phyloP scores from a whole-genome alignment of 2,329 filamentous ascomycete genomes.

The Penicillium sp. region DNA sequence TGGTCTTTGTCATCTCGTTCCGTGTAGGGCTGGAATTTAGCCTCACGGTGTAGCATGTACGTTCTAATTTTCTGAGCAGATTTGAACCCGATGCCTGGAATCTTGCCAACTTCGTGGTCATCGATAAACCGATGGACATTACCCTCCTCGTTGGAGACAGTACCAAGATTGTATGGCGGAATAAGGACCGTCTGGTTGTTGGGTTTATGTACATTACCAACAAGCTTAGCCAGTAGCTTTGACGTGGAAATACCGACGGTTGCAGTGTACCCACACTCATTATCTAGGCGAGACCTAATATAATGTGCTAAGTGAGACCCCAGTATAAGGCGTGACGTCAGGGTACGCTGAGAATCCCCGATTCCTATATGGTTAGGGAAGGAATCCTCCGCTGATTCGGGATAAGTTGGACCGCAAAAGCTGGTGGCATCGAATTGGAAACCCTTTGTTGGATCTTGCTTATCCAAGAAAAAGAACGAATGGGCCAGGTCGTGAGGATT shows the following conservation, averaged over 20 bases:
- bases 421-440: constrained; percentile 72
- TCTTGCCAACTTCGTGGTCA: constrained; percentile 67
- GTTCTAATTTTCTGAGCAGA: constrained; percentile 65
- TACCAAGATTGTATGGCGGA: constrained; percentile 51
- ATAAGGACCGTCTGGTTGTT: constrained; percentile 80
- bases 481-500: constrained; percentile 60
- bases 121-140: constrained; percentile 70
- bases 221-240: constrained; percentile 81
- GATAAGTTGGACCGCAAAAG: constrained; percentile 63
- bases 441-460: constrained; percentile 69
- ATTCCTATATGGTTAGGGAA: neutral
- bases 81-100: constrained; percentile 83
- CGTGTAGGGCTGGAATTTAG: constrained; percentile 31
- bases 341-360: constrained; percentile 16
- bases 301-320: constrained; percentile 77
- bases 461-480: constrained; percentile 78
- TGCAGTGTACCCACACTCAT: constrained; percentile 76
- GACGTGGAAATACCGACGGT: constrained; percentile 85
- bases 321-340: constrained; percentile 63
- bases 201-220: constrained; percentile 80
- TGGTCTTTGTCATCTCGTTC: constrained; percentile 43
- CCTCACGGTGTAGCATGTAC: constrained; percentile 50
- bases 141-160: constrained; percentile 25
- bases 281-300: constrained; percentile 68
- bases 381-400: constrained; percentile 22